phyloP scores from a whole-genome alignment of 495 filamentous ascomycete species.

The Cercophora scortea region DNA sequence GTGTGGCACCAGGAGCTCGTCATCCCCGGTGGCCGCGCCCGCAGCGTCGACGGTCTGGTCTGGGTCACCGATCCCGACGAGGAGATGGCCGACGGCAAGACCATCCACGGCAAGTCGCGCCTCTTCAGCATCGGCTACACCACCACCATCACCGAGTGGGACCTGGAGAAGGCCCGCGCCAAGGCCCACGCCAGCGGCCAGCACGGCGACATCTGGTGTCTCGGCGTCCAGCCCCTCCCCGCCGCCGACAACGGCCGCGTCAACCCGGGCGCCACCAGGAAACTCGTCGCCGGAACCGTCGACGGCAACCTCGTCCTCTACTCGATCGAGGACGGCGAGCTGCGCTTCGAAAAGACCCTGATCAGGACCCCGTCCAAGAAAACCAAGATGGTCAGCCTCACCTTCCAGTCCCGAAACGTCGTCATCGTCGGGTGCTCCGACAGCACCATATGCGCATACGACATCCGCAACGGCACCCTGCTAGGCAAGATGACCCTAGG shows the following conservation, averaged over 20 bases:
- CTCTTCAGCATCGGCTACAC: conserved; percentile 97
- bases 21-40: conserved; percentile 73
- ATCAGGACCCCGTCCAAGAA: conserved; percentile 68
- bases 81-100: conserved; percentile 50
- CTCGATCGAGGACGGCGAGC: conserved; percentile 72
- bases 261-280: conserved; percentile 16
- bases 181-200: conserved; percentile 80
- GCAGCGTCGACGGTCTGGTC: conserved; percentile 80
- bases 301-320: conserved; percentile 84
- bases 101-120: conserved; percentile 63
- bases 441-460: conserved; percentile 82
- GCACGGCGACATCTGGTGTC: conserved; percentile 94
- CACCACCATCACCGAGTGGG: conserved; percentile 87
- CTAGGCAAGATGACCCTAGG: conserved; percentile 80
- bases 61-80: conserved; percentile 87
- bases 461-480: conserved; percentile 67
- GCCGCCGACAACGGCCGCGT: conserved; percentile 5
- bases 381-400: conserved; percentile 78
- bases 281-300: conserved; percentile 81
- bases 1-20: conserved; percentile 85
- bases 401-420: conserved; percentile 74
- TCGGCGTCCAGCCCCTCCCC: conserved; percentile 70
- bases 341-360: conserved; percentile 63
- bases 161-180: conserved; percentile 68
- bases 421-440: conserved; percentile 89